phyloP scores from a whole-genome alignment of 2,329 filamentous ascomycete genomes.

The Colletotrichum zoysiae region DNA sequence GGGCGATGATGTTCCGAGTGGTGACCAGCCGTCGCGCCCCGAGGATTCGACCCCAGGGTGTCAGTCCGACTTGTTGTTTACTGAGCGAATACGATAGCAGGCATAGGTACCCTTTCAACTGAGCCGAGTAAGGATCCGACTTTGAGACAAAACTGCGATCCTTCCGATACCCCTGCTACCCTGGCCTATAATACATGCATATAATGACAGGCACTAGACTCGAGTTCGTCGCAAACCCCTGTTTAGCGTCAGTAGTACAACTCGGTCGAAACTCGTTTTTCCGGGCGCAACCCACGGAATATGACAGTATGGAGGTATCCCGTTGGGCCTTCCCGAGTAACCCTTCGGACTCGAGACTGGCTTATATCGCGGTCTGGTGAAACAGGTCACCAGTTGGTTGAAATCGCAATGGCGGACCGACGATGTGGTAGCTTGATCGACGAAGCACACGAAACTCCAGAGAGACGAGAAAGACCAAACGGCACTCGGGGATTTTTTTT shows the following conservation, averaged over 20 bases:
- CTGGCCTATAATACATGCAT: constrained; percentile 43
- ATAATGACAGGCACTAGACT: constrained; percentile 43
- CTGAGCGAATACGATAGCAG: constrained; percentile 3
- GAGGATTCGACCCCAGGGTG: not conserved
- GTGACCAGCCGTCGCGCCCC: constrained; percentile 10
- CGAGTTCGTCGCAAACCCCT: constrained; percentile 39
- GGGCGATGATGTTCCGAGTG: not conserved
- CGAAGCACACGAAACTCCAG: not conserved
- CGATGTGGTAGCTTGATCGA: not conserved
- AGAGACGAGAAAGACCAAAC: not conserved
- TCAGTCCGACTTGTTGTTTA: not conserved
- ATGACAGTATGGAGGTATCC: not conserved
- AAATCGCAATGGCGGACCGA: not conserved
- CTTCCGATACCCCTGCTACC: constrained; percentile 42
- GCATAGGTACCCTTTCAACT: not conserved
- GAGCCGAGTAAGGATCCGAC: constrained; percentile 16
- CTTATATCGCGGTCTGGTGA: not conserved
- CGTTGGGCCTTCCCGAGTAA: not conserved
- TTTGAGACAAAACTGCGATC: constrained; percentile 40
- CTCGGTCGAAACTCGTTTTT: constrained; percentile 13
- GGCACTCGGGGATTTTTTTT: not conserved
- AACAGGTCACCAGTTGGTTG: not conserved
- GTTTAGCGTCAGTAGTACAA: constrained; percentile 34
- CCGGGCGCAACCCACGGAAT: not conserved
- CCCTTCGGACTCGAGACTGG: not conserved